Conservation (phyloP, 2,329 filamentous ascomycete genomes). For the Alternaria novae-zelandiae region DNA sequence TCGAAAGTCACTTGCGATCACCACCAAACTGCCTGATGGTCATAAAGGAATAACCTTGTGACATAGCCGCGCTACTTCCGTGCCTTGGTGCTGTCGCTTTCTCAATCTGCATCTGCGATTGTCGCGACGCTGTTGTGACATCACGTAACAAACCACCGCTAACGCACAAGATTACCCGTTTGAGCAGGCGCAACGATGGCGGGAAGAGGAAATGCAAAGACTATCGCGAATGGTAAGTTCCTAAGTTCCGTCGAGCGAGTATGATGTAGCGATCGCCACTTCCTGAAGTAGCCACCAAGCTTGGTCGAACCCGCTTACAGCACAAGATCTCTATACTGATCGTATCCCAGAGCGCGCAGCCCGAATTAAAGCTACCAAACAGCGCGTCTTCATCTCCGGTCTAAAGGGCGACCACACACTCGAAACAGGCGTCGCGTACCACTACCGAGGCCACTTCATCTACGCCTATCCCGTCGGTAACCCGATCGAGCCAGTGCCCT, state of each 20-base stretch:
- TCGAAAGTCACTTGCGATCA: background rate
- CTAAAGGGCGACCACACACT: constrained; percentile 28
- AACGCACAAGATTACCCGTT: background rate
- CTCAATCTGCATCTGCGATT: background rate
- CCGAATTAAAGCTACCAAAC: constrained; percentile 12
- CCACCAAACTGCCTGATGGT: background rate
- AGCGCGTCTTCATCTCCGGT: constrained; percentile 34
- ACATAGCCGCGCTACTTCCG: background rate
- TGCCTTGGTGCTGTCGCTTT: background rate
- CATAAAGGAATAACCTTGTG: background rate
- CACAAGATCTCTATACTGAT: constrained; percentile 1
- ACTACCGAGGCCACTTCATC: constrained; percentile 40
- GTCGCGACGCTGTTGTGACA: background rate
- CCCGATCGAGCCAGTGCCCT: constrained; percentile 30
- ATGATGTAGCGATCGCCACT: background rate
- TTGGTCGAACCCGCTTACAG: background rate
- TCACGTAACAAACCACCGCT: background rate
- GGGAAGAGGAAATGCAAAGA: background rate
- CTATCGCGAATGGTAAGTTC: background rate
- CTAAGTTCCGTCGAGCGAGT: background rate
- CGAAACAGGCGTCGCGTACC: constrained; percentile 34
- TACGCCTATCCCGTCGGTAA: constrained; percentile 24
- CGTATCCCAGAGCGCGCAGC: background rate
- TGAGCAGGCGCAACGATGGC: background rate
- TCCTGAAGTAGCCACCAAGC: background rate